These are phyloP conservation scores for Xylaria sp. DNA, from an alignment of 2,329 filamentous ascomycete genomes.

Conservation along the genomic window DNA sequence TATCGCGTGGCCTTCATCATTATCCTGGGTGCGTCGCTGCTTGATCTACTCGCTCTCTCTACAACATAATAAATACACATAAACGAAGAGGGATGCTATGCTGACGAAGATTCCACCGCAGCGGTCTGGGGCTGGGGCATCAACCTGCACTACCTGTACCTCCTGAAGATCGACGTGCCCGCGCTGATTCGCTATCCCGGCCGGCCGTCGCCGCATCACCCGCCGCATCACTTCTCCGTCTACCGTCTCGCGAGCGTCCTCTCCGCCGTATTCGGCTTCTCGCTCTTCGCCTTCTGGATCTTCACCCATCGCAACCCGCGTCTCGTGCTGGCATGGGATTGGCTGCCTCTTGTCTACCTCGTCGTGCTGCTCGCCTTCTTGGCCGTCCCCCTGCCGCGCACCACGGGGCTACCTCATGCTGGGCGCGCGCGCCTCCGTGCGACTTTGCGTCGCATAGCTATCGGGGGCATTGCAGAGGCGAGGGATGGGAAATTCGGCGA, in stretches of 20 bases:
- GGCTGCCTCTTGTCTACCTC: conserved; percentile 87
- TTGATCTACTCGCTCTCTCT: background rate
- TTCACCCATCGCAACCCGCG: conserved; percentile 76
- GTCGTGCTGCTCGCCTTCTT: conserved; percentile 77
- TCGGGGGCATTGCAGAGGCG: conserved; percentile 87
- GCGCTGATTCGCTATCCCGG: conserved; percentile 86
- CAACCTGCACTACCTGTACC: conserved; percentile 87
- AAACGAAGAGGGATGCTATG: conserved; percentile 22
- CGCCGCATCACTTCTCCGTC: conserved; percentile 81
- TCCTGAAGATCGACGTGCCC: conserved; percentile 86
- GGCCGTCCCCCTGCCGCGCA: conserved; percentile 71
- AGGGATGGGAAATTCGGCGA: conserved; percentile 95
- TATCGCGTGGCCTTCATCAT: conserved; percentile 89
- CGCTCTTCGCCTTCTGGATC: conserved; percentile 84
- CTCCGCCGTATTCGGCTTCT: conserved; percentile 75
- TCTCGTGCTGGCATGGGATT: conserved; percentile 81
- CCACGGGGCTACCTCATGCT: conserved; percentile 70
- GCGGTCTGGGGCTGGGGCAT: conserved; percentile 95
- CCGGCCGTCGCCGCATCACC: conserved; percentile 75
- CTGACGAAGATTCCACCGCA: conserved; percentile 51
- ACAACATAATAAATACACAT: background rate
- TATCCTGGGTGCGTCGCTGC: conserved; percentile 73
- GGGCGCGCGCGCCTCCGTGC: conserved; percentile 81
- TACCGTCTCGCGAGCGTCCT: conserved; percentile 87
- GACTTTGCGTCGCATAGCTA: conserved; percentile 79